Conservation (phyloP, 345 rosid species). For the Eucalyptus tenuipes region DNA sequence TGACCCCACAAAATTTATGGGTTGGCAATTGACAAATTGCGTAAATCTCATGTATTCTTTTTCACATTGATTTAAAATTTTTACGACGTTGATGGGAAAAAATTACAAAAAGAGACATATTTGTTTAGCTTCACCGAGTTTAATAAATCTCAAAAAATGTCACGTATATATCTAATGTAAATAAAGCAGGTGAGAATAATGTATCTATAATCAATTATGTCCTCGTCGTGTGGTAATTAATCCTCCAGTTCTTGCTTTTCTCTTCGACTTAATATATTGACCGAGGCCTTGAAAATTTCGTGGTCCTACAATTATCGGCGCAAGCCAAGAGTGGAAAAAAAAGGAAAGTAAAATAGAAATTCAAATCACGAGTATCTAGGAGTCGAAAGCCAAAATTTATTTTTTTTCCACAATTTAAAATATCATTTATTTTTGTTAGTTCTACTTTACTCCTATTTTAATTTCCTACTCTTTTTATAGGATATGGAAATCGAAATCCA, state of each 20-base stretch:
- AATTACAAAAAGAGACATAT: not conserved
- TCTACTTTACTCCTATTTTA: rapidly evolving
- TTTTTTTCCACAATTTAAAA: not conserved
- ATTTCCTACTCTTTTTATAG: rapidly evolving
- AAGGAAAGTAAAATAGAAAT: not conserved
- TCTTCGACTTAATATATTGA: not conserved
- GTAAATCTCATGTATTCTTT: not conserved
- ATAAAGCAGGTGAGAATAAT: not conserved
- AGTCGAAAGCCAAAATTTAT: not conserved
- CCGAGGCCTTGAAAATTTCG: not conserved
- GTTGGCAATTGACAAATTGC: not conserved
- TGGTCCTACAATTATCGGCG: not conserved
- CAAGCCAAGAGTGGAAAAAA: not conserved
- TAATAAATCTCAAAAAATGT: not conserved
- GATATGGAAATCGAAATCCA: rapidly evolving
- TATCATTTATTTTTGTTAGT: no score
- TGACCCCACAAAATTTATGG: not conserved
- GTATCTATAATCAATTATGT: no score
- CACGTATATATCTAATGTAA: not conserved
- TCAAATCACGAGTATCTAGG: not conserved
- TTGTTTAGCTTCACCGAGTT: not conserved
- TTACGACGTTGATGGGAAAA: not conserved
- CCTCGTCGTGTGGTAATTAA: no score
- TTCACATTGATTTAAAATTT: not conserved
- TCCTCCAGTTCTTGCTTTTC: not conserved